Evolutionary conservation across 2,329 filamentous ascomycete genomes (phyloP), one percentile per base, ranked within the genome.

Genomic region (Fusarium xylarioides): DNA sequence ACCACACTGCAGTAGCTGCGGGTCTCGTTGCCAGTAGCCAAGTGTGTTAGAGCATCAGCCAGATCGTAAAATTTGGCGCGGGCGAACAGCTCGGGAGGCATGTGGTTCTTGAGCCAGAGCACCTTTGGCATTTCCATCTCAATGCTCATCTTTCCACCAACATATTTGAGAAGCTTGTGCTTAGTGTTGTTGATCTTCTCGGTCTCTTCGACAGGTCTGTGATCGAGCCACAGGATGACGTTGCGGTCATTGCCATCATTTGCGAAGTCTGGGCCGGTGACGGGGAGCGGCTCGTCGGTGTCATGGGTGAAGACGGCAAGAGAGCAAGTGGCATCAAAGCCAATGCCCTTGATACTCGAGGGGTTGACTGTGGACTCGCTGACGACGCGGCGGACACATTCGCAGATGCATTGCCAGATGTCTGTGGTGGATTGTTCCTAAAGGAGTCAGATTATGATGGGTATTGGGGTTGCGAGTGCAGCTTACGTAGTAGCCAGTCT

Each of bases 121-220:
- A 98, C 94, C 85, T 99, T 99, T 73, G 96, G 96, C 63, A 99
- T 97, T 82, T 99, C 96, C 96, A 99, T 99, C 86, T 99, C 96
- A 74, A 98, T 95, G 81, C 94, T 97, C 96, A 99, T 99, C 81
- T 93, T 95, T 72, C 96, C 96, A 76, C 96, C 96, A 23, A 99
- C 96, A 80, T 99, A 99, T 79, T 95, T 93, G 66, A 99, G 90
- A 60, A 99, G 87, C 82, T 97, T 96, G 86, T 99, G 96, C 59
- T 91, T 88, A 6, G 96, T 98, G 61, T 91, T 90, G 82, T 99
- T 99, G 85, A 99, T 97, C 84, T 93, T 93, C 71, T 93, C 91
- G 1, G 95, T 97, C 87, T 99, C 96, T 68, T 93, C 90, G 19
- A 96, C 90, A 2, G 96, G 94, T 43, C 96, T 91, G 83, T 99